Conservation (phyloP, 495 filamentous ascomycete genomes). For the Aspergillus egyptiacus region DNA sequence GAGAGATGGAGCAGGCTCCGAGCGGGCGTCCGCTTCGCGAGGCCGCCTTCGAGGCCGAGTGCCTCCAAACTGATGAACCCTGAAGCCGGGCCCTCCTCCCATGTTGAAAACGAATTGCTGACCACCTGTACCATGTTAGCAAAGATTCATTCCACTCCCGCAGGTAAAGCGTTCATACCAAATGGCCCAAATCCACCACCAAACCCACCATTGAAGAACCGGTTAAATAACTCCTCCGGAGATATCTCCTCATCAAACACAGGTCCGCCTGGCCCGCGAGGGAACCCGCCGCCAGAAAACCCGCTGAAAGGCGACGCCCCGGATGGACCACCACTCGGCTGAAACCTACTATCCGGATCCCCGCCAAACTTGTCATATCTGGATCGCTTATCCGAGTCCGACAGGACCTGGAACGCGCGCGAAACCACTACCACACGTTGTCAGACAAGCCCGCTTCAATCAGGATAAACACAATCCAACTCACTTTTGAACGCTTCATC, state of each 20-base stretch:
- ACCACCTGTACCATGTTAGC: constrained; percentile 44
- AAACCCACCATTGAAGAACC: constrained; percentile 74
- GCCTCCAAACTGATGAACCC: constrained; percentile 84
- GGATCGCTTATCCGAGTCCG: constrained; percentile 84
- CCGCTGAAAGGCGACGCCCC: constrained; percentile 60
- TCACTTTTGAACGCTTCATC: constrained; percentile 94
- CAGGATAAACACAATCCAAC: constrained; percentile 20
- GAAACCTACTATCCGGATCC: constrained; percentile 84
- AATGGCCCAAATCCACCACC: constrained; percentile 56
- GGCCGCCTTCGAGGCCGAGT: constrained; percentile 61
- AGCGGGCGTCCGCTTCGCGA: constrained; percentile 51
- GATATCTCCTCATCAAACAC: constrained; percentile 89
- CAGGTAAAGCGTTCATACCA: constrained; percentile 45
- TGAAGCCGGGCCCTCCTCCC: constrained; percentile 71
- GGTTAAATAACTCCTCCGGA: constrained; percentile 91
- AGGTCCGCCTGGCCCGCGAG: constrained; percentile 42
- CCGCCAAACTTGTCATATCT: constrained; percentile 83
- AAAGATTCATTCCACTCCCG: no score
- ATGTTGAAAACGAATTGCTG: constrained; percentile 90
- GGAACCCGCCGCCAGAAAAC: constrained; percentile 56
- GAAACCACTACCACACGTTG: constrained; percentile 62
- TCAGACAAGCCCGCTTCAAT: background rate
- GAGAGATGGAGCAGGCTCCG: constrained; percentile 43
- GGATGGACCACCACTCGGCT: constrained; percentile 43
- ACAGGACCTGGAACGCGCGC: constrained; percentile 86